These are phyloP conservation scores for Pseudogymnoascus sp. DNA, from an alignment of 2,329 filamentous ascomycete species.

Conservation along the genomic window DNA sequence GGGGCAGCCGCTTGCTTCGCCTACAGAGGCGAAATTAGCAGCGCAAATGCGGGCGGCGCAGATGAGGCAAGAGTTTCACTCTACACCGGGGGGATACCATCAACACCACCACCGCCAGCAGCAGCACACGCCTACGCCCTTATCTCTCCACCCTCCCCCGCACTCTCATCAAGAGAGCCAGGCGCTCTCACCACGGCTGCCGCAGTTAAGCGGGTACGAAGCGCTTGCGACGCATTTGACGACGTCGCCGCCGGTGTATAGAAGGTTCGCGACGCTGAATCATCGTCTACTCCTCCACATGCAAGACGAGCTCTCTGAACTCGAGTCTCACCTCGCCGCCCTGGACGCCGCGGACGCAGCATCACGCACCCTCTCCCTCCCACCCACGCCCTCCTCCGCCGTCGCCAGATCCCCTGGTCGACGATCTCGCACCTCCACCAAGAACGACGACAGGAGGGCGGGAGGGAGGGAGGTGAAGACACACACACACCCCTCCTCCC, in stretches of 20 bases:
- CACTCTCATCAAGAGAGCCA: slow-evolving; percentile 30
- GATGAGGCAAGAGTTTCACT: slow-evolving; percentile 22
- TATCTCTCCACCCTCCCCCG: slow-evolving; percentile 30
- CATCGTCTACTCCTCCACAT: slow-evolving; percentile 74
- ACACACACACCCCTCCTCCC: slow-evolving; percentile 47
- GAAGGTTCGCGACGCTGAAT: slow-evolving; percentile 73
- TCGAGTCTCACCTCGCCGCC: slow-evolving; percentile 67
- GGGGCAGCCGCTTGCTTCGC: slow-evolving; percentile 13
- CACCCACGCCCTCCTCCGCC: neutral
- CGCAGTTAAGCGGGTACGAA: slow-evolving; percentile 47
- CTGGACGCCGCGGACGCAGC: slow-evolving; percentile 54
- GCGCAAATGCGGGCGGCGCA: slow-evolving; percentile 26
- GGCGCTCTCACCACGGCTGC: slow-evolving; percentile 20
- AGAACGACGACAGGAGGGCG: slow-evolving; percentile 15
- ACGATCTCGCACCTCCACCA: neutral
- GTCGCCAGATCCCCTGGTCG: slow-evolving; percentile 25
- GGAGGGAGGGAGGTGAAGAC: slow-evolving; percentile 17
- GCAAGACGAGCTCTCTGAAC: slow-evolving; percentile 73
- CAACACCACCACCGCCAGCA: slow-evolving; percentile 10
- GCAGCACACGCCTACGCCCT: slow-evolving; percentile 14
- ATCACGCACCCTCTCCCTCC: slow-evolving; percentile 16
- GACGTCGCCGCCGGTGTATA: slow-evolving; percentile 56
- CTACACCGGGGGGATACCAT: slow-evolving; percentile 20
- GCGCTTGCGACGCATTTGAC: slow-evolving; percentile 49
- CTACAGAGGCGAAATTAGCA: slow-evolving; percentile 23